Conservation (phyloP, 2,329 filamentous ascomycete genomes). For the Pseudopyricularia cyperi region DNA sequence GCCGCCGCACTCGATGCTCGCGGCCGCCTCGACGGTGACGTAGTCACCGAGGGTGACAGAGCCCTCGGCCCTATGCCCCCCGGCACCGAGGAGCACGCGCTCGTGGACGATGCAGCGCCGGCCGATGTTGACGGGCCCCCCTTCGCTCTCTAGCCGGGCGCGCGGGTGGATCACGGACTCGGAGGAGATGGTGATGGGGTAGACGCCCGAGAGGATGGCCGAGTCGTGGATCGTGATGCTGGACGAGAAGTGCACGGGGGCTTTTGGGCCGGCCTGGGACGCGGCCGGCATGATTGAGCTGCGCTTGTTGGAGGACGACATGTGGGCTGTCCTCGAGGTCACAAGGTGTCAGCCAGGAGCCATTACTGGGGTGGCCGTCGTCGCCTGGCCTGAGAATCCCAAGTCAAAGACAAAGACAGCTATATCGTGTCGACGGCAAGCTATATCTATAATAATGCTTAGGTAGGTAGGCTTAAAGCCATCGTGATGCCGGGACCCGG, state of each 20-base stretch:
- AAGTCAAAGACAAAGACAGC: too few species aligned
- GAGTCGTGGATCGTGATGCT: conserved; percentile 46
- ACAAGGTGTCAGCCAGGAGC: not conserved
- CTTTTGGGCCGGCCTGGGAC: conserved; percentile 40
- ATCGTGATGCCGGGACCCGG: not conserved
- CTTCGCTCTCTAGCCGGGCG: conserved; percentile 61
- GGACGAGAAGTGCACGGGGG: conserved; percentile 45
- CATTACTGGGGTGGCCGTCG: not conserved
- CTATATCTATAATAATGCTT: too few species aligned
- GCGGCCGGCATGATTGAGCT: conserved; percentile 42
- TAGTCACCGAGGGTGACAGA: conserved; percentile 48
- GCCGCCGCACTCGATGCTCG: conserved; percentile 47
- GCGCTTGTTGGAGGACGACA: conserved; percentile 35
- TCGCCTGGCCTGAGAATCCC: too few species aligned
- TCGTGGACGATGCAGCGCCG: conserved; percentile 75
- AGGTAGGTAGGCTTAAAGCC: too few species aligned
- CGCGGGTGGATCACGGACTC: conserved; percentile 81
- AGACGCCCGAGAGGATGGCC: conserved; percentile 52
- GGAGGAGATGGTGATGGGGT: conserved; percentile 66
- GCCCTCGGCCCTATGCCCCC: conserved; percentile 18
- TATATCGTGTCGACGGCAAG: too few species aligned
- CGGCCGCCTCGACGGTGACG: conserved; percentile 47
- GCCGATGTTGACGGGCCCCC: conserved; percentile 69
- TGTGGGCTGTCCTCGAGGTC: conserved; percentile 8
- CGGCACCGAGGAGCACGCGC: conserved; percentile 40